These are phyloP conservation scores for Aureobasidium namibiae DNA, from an alignment of 2,329 filamentous ascomycete genomes.

Conservation along the genomic window DNA sequence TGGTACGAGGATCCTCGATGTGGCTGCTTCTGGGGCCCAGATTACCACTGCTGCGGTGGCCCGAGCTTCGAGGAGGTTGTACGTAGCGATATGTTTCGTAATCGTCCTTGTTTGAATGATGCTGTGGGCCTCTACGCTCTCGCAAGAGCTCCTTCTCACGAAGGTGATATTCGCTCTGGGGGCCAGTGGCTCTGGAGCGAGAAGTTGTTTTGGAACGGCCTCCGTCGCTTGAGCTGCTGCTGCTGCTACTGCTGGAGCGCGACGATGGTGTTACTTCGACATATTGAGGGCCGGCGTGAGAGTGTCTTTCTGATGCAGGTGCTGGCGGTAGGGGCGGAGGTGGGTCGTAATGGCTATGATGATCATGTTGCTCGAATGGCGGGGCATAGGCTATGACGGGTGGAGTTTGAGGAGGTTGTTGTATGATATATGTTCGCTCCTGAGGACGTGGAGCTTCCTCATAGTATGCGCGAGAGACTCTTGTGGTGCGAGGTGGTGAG, in stretches of 20 bases:
- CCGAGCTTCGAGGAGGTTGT: conserved; percentile 26
- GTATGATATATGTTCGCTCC: conserved; percentile 16
- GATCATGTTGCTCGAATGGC: conserved; percentile 24
- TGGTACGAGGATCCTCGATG: conserved; percentile 19
- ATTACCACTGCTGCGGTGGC: conserved; percentile 15
- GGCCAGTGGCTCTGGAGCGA: conserved; percentile 15
- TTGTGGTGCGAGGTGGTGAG: conserved; percentile 18
- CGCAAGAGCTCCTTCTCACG: conserved; percentile 37
- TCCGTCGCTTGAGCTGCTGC: conserved; percentile 25
- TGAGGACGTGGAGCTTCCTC: conserved; percentile 16
- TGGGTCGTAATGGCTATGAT: conserved; percentile 30
- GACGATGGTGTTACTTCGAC: conserved; percentile 35
- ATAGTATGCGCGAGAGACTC: conserved; percentile 17
- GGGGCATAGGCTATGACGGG: conserved; percentile 29
- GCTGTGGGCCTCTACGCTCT: conserved; percentile 24
- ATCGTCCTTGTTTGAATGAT: conserved; percentile 22
- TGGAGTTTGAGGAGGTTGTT: conserved; percentile 16
- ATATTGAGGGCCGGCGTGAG: conserved; percentile 30
- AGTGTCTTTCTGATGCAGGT: conserved; percentile 16
- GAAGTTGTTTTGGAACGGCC: conserved; percentile 22
- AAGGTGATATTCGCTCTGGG: conserved; percentile 30
- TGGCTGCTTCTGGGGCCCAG: conserved; percentile 16
- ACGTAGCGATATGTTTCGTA: conserved; percentile 42
- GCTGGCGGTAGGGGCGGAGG: conserved; percentile 27
- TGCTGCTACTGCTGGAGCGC: conserved; percentile 7